Evolutionary conservation across 140 eudicot species (phyloP).

Genomic region (Cichorium intybus): DNA sequence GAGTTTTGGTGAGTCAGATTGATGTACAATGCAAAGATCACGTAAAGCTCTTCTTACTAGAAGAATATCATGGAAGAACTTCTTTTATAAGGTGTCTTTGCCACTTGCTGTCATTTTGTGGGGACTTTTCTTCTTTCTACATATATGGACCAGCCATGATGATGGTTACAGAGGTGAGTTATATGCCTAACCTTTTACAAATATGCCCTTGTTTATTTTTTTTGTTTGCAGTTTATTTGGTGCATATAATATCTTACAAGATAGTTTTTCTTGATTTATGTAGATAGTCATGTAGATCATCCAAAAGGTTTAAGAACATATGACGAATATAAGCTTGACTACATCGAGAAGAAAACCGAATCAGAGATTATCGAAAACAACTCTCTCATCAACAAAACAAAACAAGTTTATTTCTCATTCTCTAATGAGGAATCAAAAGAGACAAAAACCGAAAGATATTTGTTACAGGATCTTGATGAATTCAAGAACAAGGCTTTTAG

Average conservation of each 20-base stretch:
- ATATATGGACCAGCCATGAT: constrained; percentile 71
- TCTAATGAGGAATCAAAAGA: constrained; percentile 23
- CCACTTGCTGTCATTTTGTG: constrained; percentile 63
- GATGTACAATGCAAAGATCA: constrained; percentile 97
- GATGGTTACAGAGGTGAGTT: constrained; percentile 72
- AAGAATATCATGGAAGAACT: constrained; percentile 59
- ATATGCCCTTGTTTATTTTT: neutral
- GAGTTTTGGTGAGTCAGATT: constrained; percentile 37
- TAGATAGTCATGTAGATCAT: constrained; percentile 56
- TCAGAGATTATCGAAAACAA: constrained; percentile 19
- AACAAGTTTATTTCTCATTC: constrained; percentile 1
- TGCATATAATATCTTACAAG: constrained; percentile 12
- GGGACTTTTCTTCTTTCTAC: constrained; percentile 74
- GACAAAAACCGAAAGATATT: constrained; percentile 42
- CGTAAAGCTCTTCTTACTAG: constrained; percentile 91
- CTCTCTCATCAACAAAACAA: constrained; percentile 19
- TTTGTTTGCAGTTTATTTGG: neutral
- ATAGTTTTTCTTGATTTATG: neutral
- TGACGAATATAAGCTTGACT: constrained; percentile 37
- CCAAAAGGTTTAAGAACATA: constrained; percentile 41
- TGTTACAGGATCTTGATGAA: constrained; percentile 74
- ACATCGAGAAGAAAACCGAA: constrained; percentile 23
- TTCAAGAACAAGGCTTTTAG: constrained; percentile 71
- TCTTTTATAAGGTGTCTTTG: constrained; percentile 60
- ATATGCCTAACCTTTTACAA: neutral